A percentile compares a stretch with the other conserved stretches of the same genome.
phyloP scores from a whole-genome alignment of 768 basidiomycete genomes.

The Daedaleopsis sinensis region DNA sequence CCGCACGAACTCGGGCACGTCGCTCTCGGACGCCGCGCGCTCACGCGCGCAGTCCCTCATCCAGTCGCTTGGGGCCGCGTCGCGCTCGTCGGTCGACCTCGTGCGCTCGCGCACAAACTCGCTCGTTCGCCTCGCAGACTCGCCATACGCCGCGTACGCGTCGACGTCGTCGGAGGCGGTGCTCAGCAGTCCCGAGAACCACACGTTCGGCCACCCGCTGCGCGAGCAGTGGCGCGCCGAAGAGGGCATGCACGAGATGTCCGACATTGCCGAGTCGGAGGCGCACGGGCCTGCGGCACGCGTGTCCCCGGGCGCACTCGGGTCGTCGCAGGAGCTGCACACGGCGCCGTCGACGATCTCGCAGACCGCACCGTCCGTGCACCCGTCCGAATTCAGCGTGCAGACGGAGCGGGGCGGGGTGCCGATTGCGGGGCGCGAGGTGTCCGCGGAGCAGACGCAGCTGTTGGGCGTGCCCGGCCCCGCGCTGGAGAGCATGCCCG shows the following conservation, averaged over 20 bases:
- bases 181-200: conserved; percentile 60
- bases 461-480: background rate
- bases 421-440: conserved; percentile 28
- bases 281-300: conserved; percentile 18
- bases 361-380: conserved; percentile 18
- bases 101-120: conserved; percentile 64
- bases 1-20: conserved; percentile 30
- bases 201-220: conserved; percentile 73
- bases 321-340: conserved; percentile 17
- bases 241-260: conserved; percentile 21
- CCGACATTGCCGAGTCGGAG: conserved; percentile 24
- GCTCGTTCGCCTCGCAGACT: conserved; percentile 56
- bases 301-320: background rate
- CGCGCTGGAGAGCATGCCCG: conserved; percentile 44
- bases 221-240: conserved; percentile 40
- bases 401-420: conserved; percentile 27
- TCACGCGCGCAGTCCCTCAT: conserved; percentile 69
- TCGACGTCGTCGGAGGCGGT: conserved; percentile 45
- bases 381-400: conserved; percentile 17
- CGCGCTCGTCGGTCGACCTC: conserved; percentile 61
- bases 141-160: conserved; percentile 33
- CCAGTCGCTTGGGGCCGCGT: conserved; percentile 63
- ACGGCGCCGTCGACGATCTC: conserved; percentile 29
- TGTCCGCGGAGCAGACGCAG: background rate
- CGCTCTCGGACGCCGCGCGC: conserved; percentile 47